A percentile compares a stretch with the other conserved stretches of the same genome.
Conservation (phyloP, 495 filamentous ascomycete species). For the Talaromyces thailandensis region DNA sequence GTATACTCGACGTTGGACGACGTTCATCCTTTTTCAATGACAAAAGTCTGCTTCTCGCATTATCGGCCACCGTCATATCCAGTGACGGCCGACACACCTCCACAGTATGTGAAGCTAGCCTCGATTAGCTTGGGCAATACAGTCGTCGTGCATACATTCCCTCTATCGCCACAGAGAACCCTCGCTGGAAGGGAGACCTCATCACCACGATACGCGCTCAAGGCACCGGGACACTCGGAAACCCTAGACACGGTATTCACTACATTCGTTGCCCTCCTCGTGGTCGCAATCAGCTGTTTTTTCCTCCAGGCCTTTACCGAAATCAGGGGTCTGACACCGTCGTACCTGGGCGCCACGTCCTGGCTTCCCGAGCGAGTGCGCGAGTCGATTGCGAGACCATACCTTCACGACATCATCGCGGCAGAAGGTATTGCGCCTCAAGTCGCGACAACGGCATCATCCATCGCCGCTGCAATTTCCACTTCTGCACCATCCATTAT, state of each 20-base stretch:
- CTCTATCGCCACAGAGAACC: constrained; percentile 43
- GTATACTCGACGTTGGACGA: constrained; percentile 55
- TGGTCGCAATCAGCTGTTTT: constrained; percentile 47
- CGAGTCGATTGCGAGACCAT: constrained; percentile 19
- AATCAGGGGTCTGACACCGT: constrained; percentile 49
- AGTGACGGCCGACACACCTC: constrained; percentile 31
- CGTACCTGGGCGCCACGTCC: constrained; percentile 44
- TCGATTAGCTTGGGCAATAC: constrained; percentile 81
- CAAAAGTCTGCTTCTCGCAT: constrained; percentile 69
- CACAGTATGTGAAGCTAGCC: constrained; percentile 68
- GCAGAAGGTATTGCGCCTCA: not conserved
- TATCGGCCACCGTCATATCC: constrained; percentile 50
- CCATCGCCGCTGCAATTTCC: not conserved
- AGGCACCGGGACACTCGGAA: constrained; percentile 41
- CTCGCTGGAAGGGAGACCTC: constrained; percentile 17
- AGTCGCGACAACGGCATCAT: constrained; percentile 4
- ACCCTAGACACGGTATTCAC: constrained; percentile 34
- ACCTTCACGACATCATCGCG: constrained; percentile 14
- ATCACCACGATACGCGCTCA: constrained; percentile 60
- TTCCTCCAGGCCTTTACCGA: constrained; percentile 60
- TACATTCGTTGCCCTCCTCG: constrained; percentile 38
- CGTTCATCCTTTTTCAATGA: constrained; percentile 80
- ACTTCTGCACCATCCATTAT: not conserved
- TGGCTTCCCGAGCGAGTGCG: constrained; percentile 32
- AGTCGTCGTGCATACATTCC: constrained; percentile 74